These are phyloP conservation scores for Galerina marginata DNA, from an alignment of 768 basidiomycete genomes.

Conservation along the genomic window DNA sequence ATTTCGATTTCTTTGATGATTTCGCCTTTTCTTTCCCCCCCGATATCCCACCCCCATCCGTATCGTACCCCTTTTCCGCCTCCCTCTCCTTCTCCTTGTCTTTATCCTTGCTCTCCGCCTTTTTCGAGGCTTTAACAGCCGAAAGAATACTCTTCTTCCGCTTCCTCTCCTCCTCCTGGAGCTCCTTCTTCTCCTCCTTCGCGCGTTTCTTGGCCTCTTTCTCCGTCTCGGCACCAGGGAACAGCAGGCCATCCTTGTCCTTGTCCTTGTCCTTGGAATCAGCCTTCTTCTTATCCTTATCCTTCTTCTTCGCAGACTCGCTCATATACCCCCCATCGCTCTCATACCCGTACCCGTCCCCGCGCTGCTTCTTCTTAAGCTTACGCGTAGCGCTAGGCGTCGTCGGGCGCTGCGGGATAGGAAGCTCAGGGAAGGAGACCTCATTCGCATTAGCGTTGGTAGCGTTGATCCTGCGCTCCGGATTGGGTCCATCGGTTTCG, in stretches of 20 bases:
- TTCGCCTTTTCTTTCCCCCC: neutral
- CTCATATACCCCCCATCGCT: constrained; percentile 59
- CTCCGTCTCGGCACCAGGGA: constrained; percentile 3
- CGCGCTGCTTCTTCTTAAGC: constrained; percentile 42
- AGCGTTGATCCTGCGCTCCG: neutral
- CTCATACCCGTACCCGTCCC: constrained; percentile 50
- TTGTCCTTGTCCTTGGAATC: constrained; percentile 20
- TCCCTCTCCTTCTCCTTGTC: constrained; percentile 21
- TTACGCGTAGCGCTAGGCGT: constrained; percentile 35
- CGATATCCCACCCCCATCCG: constrained; percentile 24
- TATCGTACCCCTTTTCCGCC: constrained; percentile 30
- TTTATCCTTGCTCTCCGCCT: constrained; percentile 19
- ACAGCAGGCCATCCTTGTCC: neutral
- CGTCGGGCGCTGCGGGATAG: constrained; percentile 29
- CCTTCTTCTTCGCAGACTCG: constrained; percentile 38
- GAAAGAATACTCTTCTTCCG: constrained; percentile 39
- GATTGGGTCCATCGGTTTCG: neutral
- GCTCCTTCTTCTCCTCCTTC: constrained; percentile 28
- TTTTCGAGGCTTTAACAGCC: constrained; percentile 17
- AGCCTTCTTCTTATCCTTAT: constrained; percentile 27
- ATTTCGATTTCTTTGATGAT: constrained; percentile 32
- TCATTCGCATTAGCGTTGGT: constrained; percentile 7
- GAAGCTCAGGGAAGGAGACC: constrained; percentile 27
- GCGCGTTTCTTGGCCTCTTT: constrained; percentile 33
- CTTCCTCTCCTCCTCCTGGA: constrained; percentile 38